Conservation (phyloP, 805 yeast species). For the Saturnispora gosingensis region DNA sequence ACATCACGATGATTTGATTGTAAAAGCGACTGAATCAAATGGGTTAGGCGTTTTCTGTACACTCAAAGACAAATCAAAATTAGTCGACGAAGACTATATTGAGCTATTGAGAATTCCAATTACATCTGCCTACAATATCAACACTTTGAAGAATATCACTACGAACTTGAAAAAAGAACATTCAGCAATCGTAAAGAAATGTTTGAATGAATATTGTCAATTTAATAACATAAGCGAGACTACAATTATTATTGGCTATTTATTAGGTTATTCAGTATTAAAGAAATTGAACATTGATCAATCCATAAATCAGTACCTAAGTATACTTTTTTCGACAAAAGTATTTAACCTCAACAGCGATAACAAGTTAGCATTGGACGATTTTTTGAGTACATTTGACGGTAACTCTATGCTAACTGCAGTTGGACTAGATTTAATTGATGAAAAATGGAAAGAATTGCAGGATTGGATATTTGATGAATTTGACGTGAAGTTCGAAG, state of each 20-base stretch:
- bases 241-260: constrained; percentile 19
- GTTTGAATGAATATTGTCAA: constrained; percentile 12
- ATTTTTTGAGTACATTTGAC: constrained; percentile 11
- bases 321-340: constrained; percentile 27
- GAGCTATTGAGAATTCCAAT: constrained; percentile 34
- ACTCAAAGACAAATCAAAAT: not conserved
- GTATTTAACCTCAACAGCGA: constrained; percentile 24
- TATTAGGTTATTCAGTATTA: constrained; percentile 18
- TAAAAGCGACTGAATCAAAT: constrained; percentile 10
- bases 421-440: constrained; percentile 5
- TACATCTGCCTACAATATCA: constrained; percentile 26
- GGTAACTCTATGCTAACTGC: constrained; percentile 15
- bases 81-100: constrained; percentile 11
- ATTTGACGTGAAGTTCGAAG: constrained; percentile 6
- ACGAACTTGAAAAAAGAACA: constrained; percentile 14
- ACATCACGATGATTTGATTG: constrained; percentile 8
- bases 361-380: constrained; percentile 22
- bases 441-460: constrained; percentile 14
- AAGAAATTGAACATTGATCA: not conserved
- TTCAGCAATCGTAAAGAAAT: constrained; percentile 12
- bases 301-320: constrained; percentile 24
- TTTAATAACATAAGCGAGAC: constrained; percentile 19
- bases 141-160: constrained; percentile 18
- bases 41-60: constrained; percentile 32
- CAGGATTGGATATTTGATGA: constrained; percentile 15